phyloP scores from a whole-genome alignment of 257 asterid genomes.

The Fraxinus excelsior region DNA sequence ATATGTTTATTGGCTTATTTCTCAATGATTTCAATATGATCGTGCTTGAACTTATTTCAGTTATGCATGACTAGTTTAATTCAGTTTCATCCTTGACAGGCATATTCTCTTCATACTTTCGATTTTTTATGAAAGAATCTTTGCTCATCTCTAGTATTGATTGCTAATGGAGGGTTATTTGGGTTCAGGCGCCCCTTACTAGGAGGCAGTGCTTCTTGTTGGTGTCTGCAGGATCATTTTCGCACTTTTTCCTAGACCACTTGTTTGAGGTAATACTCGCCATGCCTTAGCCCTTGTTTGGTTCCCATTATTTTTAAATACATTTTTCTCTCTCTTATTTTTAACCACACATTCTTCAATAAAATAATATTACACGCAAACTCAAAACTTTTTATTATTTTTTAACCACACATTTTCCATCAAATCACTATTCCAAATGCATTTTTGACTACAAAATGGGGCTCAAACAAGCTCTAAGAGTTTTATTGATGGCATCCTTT shows the following conservation, averaged over 20 bases:
- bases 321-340: too few relatives aligned
- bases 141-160: not conserved
- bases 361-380: too few relatives aligned
- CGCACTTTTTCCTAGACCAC: conserved; percentile 91
- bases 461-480: not conserved
- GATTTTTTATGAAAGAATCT: not conserved
- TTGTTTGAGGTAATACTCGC: conserved; percentile 69
- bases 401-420: too few relatives aligned
- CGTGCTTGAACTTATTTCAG: conserved; percentile 10
- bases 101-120: not conserved
- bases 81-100: not conserved
- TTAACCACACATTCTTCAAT: too few relatives aligned
- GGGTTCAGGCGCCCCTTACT: conserved; percentile 62
- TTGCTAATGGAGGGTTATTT: conserved; percentile 23
- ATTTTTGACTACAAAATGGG: too few relatives aligned
- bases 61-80: conserved; percentile 1
- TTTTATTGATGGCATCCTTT: not conserved
- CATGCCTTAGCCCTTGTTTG: not conserved
- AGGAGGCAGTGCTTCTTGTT: conserved; percentile 70
- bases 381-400: too few relatives aligned
- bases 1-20: too few relatives aligned
- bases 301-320: too few relatives aligned
- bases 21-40: not conserved
- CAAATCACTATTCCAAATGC: too few relatives aligned
- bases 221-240: conserved; percentile 82